Evolutionary conservation across 2,329 filamentous ascomycete species (phyloP).

Genomic region (Apiospora pterosperma): DNA sequence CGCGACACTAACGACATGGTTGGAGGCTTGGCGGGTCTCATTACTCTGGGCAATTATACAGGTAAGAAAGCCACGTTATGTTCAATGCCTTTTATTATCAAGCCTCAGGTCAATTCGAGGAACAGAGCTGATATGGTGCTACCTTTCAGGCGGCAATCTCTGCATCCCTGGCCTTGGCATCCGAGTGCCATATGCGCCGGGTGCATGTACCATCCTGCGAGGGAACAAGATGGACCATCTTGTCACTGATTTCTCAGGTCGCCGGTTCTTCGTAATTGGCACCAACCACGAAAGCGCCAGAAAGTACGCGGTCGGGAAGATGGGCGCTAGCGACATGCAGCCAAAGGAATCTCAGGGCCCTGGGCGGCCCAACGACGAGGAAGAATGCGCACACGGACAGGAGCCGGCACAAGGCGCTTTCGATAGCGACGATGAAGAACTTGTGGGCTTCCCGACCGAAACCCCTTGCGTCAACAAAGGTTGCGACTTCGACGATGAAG

Average conservation of each 20-base stretch:
- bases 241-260: constrained; percentile 11
- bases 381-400: too few relatives aligned
- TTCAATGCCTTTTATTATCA: too few relatives aligned
- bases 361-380: too few relatives aligned
- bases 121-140: too few relatives aligned
- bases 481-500: constrained; percentile 6
- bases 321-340: too few relatives aligned
- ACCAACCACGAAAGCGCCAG: constrained; percentile 14
- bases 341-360: too few relatives aligned
- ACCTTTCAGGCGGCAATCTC: background rate
- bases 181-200: constrained; percentile 13
- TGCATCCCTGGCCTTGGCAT: constrained; percentile 7
- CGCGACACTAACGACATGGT: constrained; percentile 7
- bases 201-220: constrained; percentile 14
- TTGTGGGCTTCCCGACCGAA: background rate
- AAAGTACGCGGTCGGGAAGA: constrained; percentile 2
- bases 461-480: constrained; percentile 4
- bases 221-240: constrained; percentile 13
- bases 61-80: background rate
- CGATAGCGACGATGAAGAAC: too few relatives aligned
- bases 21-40: constrained; percentile 5
- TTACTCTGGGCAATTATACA: background rate
- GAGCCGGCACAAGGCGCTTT: background rate
- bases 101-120: too few relatives aligned
- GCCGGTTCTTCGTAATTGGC: constrained; percentile 15